phyloP scores from a whole-genome alignment of 2,329 filamentous ascomycete genomes.

The Reticulascus tulasneorum region DNA sequence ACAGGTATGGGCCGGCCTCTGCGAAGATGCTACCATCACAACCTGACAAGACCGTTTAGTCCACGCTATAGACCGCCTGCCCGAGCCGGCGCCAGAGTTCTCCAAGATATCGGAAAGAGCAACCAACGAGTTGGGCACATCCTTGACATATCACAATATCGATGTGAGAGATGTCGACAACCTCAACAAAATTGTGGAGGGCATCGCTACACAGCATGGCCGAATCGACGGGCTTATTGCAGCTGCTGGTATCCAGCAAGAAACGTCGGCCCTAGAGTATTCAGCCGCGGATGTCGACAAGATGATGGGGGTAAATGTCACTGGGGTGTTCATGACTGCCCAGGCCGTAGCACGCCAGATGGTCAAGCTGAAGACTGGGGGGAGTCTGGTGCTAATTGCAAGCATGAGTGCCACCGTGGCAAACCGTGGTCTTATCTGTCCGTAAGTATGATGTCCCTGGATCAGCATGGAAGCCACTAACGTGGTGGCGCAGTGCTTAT shows the following conservation, averaged over 20 bases:
- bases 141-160: slow-evolving; percentile 70
- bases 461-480: not conserved
- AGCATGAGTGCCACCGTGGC: slow-evolving; percentile 67
- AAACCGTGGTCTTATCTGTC: slow-evolving; percentile 55
- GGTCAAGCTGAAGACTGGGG: slow-evolving; percentile 51
- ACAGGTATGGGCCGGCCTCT: slow-evolving; percentile 38
- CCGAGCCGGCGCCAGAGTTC: slow-evolving; percentile 53
- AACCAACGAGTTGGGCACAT: slow-evolving; percentile 59
- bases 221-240: slow-evolving; percentile 76
- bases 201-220: slow-evolving; percentile 66
- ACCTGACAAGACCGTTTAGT: slow-evolving; percentile 35
- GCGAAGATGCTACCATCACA: not conserved
- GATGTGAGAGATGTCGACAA: slow-evolving; percentile 71
- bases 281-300: slow-evolving; percentile 68
- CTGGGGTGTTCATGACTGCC: slow-evolving; percentile 80
- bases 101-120: slow-evolving; percentile 61
- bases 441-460: slow-evolving; percentile 40
- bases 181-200: slow-evolving; percentile 63
- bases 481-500: slow-evolving; percentile 56
- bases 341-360: slow-evolving; percentile 82
- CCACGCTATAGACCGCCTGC: slow-evolving; percentile 62
- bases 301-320: slow-evolving; percentile 82
- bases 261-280: slow-evolving; percentile 79
- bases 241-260: slow-evolving; percentile 71
- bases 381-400: slow-evolving; percentile 65